Evolutionary conservation across 208 protist species (phyloP), one percentile per base, ranked within the genome.

Genomic region (Angomonas deanei): DNA sequence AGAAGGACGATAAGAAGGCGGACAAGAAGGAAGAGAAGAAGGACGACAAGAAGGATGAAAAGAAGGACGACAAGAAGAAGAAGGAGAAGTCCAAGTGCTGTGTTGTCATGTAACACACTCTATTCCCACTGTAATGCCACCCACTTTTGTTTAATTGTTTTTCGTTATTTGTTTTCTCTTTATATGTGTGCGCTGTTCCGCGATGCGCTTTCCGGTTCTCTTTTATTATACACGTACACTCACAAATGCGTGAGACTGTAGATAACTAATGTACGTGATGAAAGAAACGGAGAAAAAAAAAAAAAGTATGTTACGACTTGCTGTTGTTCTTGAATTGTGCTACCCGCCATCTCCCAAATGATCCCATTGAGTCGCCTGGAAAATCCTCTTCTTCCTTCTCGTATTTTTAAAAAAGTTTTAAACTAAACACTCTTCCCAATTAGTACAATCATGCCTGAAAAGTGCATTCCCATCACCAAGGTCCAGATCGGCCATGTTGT

Each of bases 401-500:
- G 4, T 23, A 26, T 30, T 1, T 17, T 15, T 26, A 27, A 15
- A 59, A 5, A 26, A 55, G 31, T 33, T 49, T 63, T 33, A 13
- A 21, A 39, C 31, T 48, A 39, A 34, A 3, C 50, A 5, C 50
- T 8, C 31, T 0, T 54, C 11, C 6, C 31, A 72, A 1, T 52
- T 17, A 21, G 3, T 8, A 19, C 11, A 11, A 55, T 23, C 36
- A 72, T 78, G 67, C 70, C 71, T 6, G 66, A 80, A 34, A 46
- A 52, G 1, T 39, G 34, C 46, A 78, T 88, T 31, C 1, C 54
- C 53, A 71, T 78, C 46, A 76, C 77, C 27, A 21, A 64, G n/a
- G 72, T 77, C 27, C 67, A 79, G 64, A 55, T 80, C 39, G 68
- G 72, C 31, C 81, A 84, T 38, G 61, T 88, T 17, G 27, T 88